A percentile compares a stretch with the other conserved stretches of the same genome.
Conservation (phyloP, 2,329 filamentous ascomycete species). For the Stemphylium beticola region DNA sequence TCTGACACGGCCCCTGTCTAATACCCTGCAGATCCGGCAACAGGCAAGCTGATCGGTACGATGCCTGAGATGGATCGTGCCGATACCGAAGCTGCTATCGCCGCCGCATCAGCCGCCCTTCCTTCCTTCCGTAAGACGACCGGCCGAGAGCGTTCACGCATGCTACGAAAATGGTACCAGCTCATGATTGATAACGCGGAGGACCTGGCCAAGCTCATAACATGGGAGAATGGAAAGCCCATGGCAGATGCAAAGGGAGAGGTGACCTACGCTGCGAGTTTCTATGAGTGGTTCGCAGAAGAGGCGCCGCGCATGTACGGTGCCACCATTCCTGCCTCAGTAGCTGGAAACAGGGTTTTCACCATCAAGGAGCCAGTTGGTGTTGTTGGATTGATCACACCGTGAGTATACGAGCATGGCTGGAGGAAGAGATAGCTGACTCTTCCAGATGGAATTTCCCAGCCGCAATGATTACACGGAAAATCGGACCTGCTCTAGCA, state of each 20-base stretch:
- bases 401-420: constrained; percentile 51
- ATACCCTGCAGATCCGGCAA: constrained; percentile 72
- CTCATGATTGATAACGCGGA: constrained; percentile 78
- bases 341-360: constrained; percentile 75
- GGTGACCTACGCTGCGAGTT: constrained; percentile 49
- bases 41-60: constrained; percentile 78
- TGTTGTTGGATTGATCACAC: constrained; percentile 81
- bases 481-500: constrained; percentile 72
- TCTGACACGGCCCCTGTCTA: constrained; percentile 2
- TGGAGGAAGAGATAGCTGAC: constrained; percentile 5
- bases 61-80: constrained; percentile 81
- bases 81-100: constrained; percentile 82
- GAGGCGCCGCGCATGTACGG: constrained; percentile 58
- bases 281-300: constrained; percentile 52
- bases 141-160: constrained; percentile 73
- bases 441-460: constrained; percentile 75
- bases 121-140: constrained; percentile 73
- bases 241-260: constrained; percentile 59
- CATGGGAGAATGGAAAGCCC: constrained; percentile 90
- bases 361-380: constrained; percentile 85
- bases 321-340: constrained; percentile 73
- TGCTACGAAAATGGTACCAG: constrained; percentile 82
- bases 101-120: constrained; percentile 79
- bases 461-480: constrained; percentile 58
- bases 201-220: constrained; percentile 82